Evolutionary conservation across 2,329 filamentous ascomycete genomes (phyloP).

Genomic region (Ceratocystis ficicola): DNA sequence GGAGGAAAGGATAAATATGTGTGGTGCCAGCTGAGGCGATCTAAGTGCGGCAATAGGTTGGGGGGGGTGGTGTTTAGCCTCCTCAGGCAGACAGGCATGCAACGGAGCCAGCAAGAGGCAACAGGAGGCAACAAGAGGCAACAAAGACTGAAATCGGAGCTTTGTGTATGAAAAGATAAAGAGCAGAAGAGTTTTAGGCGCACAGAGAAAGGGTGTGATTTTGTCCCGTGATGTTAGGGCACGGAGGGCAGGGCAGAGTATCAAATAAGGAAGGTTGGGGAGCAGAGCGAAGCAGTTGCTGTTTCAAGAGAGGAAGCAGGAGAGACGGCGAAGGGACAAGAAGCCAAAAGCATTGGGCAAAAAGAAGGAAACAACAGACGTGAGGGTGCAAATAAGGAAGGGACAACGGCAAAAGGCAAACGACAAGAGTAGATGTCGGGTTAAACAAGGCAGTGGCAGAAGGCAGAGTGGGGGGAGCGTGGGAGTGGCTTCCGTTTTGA

Average conservation of each 20-base stretch:
- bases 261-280: not conserved
- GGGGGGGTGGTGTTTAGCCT: too few relatives aligned
- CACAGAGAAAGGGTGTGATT: not conserved
- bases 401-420: not conserved
- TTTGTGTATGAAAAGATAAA: not conserved
- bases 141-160: too few relatives aligned
- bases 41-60: not conserved
- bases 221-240: conserved; percentile 9
- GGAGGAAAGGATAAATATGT: not conserved
- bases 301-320: not conserved
- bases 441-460: not conserved
- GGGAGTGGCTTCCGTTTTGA: conserved; percentile 2
- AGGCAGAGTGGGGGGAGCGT: not conserved
- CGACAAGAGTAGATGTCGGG: not conserved
- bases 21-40: not conserved
- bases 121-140: too few relatives aligned
- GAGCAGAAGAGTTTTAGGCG: not conserved
- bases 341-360: not conserved
- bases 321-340: not conserved
- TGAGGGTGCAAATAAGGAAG: not conserved
- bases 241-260: not conserved
- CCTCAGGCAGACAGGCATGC: too few relatives aligned
- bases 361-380: not conserved
- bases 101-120: too few relatives aligned
- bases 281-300: not conserved